These are phyloP conservation scores for Picochlorum sp. DNA, from an alignment of 139 green algal species.

Conservation along the genomic window DNA sequence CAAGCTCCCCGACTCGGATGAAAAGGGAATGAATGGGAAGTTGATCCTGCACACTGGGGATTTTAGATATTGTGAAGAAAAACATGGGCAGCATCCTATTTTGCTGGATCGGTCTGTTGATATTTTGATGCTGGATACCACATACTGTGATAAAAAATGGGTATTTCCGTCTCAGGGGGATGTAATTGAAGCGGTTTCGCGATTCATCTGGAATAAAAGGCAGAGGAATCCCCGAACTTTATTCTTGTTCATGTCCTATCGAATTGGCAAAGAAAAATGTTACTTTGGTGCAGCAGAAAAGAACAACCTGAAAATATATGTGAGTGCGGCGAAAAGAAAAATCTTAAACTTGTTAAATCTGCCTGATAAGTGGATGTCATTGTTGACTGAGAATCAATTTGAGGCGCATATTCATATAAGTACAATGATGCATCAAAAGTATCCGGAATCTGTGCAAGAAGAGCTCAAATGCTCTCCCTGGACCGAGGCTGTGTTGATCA, in stretches of 20 bases:
- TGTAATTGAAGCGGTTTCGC: slow-evolving; percentile 38
- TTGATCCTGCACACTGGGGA: slow-evolving; percentile 66
- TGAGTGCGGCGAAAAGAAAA: slow-evolving; percentile 49
- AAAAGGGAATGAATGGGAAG: not conserved
- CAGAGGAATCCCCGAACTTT: slow-evolving; percentile 71
- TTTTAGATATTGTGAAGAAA: slow-evolving; percentile 37
- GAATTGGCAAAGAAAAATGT: slow-evolving; percentile 83
- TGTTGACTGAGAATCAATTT: not conserved
- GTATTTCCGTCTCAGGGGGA: slow-evolving; percentile 40
- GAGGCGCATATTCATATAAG: not conserved
- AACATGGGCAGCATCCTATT: slow-evolving; percentile 29
- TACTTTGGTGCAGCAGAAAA: slow-evolving; percentile 68
- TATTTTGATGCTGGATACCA: slow-evolving; percentile 66
- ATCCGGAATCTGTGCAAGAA: not conserved
- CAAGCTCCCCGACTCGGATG: slow-evolving; percentile 1
- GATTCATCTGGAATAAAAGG: slow-evolving; percentile 23
- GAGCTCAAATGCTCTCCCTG: not conserved
- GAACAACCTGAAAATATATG: slow-evolving; percentile 65
- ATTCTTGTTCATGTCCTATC: slow-evolving; percentile 82
- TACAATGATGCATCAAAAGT: not conserved
- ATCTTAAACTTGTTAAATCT: slow-evolving; percentile 52
- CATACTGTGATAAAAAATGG: slow-evolving; percentile 49
- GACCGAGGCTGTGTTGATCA: not conserved
- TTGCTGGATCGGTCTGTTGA: slow-evolving; percentile 32
- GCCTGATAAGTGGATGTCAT: not conserved